These are phyloP conservation scores for Lactifluus hygrophoroides DNA, from an alignment of 768 basidiomycete genomes.

Conservation along the genomic window DNA sequence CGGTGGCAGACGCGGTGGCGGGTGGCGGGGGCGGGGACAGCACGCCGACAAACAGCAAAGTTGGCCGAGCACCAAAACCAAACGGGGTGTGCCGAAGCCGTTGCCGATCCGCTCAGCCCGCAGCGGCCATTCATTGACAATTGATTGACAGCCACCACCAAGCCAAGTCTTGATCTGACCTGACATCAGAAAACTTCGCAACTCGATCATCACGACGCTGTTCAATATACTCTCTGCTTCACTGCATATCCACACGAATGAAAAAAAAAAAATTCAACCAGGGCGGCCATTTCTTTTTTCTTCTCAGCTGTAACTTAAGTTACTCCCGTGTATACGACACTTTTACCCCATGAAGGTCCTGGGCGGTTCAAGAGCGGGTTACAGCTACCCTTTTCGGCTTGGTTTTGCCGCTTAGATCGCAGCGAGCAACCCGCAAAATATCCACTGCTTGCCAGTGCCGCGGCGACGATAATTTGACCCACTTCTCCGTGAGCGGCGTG, in stretches of 20 bases:
- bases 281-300: not conserved
- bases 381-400: not conserved
- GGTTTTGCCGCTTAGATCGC: not conserved
- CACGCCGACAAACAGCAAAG: no score
- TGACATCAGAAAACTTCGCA: not conserved
- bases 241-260: no score
- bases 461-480: not conserved
- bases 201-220: no score
- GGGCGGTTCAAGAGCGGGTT: not conserved
- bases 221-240: no score
- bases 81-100: conserved; percentile 4
- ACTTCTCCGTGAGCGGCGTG: not conserved
- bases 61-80: no score
- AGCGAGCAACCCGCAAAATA: not conserved
- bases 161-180: not conserved
- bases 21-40: no score
- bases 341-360: not conserved
- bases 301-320: no score
- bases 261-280: no score
- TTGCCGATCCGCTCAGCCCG: not conserved
- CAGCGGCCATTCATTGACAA: no score
- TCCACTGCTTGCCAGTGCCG: not conserved
- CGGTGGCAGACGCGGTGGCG: no score
- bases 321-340: not conserved
- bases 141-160: not conserved